A percentile compares a stretch with the other conserved stretches of the same genome.
These are phyloP conservation scores for Margaritispora aquatica DNA, from an alignment of 495 filamentous ascomycete species.

Conservation along the genomic window DNA sequence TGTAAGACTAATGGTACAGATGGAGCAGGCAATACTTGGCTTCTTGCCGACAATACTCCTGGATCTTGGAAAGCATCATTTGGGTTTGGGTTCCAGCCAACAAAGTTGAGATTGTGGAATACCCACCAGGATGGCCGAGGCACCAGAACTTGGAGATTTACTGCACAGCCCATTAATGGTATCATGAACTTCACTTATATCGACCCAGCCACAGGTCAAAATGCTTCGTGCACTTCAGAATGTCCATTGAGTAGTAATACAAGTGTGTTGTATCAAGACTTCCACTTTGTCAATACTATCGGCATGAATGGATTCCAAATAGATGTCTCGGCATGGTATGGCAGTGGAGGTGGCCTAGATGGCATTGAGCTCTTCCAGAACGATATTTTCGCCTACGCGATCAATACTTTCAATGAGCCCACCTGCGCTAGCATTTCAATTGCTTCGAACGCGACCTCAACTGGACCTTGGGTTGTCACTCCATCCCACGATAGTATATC, in stretches of 20 bases:
- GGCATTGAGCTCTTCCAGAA: constrained; percentile 89
- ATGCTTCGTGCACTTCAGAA: constrained; percentile 62
- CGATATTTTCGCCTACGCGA: constrained; percentile 77
- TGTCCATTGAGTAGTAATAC: constrained; percentile 72
- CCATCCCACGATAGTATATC: constrained; percentile 57
- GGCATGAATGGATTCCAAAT: constrained; percentile 87
- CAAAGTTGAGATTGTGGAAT: constrained; percentile 85
- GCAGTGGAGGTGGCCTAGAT: constrained; percentile 75
- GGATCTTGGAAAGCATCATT: constrained; percentile 85
- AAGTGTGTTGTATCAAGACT: constrained; percentile 70
- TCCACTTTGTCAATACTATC: constrained; percentile 78
- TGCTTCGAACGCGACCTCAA: constrained; percentile 56
- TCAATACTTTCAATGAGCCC: constrained; percentile 85
- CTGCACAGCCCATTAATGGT: constrained; percentile 74
- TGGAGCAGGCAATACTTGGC: constrained; percentile 71
- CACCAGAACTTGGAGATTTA: constrained; percentile 79
- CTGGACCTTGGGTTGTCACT: constrained; percentile 67
- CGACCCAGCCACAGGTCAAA: constrained; percentile 60
- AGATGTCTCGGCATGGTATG: constrained; percentile 81
- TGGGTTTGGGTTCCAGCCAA: constrained; percentile 73
- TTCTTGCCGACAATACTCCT: constrained; percentile 69
- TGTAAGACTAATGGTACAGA: constrained; percentile 65
- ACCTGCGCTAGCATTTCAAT: constrained; percentile 61
- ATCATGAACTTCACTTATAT: constrained; percentile 96
- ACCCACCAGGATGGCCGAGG: constrained; percentile 80